These are phyloP conservation scores for Austroboletus festivus DNA, from an alignment of 768 basidiomycete genomes.

Conservation along the genomic window DNA sequence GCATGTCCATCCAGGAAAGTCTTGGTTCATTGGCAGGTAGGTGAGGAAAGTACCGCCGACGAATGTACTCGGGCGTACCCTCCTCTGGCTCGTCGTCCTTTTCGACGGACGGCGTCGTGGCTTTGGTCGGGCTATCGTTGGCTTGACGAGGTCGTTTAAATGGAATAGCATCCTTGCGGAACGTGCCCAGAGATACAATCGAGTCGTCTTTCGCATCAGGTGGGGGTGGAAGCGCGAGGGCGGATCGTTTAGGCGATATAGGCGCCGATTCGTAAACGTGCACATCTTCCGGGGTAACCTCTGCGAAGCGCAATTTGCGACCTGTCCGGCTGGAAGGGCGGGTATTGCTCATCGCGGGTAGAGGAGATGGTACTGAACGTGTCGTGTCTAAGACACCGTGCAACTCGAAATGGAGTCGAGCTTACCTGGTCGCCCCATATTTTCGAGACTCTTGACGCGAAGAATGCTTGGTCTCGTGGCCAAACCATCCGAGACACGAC, in stretches of 20 bases:
- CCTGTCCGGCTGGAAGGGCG: conserved; percentile 57
- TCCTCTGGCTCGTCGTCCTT: conserved; percentile 46
- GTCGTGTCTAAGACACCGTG: background rate
- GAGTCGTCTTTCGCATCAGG: conserved; percentile 24
- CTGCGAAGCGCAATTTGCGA: conserved; percentile 70
- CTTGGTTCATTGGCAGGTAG: conserved; percentile 66
- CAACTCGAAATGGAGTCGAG: background rate
- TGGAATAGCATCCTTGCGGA: conserved; percentile 23
- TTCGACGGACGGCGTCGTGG: background rate
- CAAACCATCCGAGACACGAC: conserved; percentile 7
- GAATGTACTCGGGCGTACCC: conserved; percentile 81
- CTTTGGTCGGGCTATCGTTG: conserved; percentile 1
- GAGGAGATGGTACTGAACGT: conserved; percentile 39
- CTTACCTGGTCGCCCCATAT: conserved; percentile 22
- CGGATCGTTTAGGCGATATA: conserved; percentile 60
- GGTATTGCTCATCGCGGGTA: conserved; percentile 45
- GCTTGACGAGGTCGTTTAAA: conserved; percentile 9
- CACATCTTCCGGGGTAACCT: conserved; percentile 69
- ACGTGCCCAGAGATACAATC: conserved; percentile 39
- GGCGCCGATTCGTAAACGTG: conserved; percentile 83
- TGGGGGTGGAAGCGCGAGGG: conserved; percentile 53
- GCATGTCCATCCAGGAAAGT: conserved; percentile 70
- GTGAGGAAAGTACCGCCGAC: conserved; percentile 76
- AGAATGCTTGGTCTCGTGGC: conserved; percentile 23
- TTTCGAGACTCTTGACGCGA: conserved; percentile 31